Base-by-base conservation (phyloP, 805 yeast genomes). In the Vanderwaltozyma verrucispora region DNA sequence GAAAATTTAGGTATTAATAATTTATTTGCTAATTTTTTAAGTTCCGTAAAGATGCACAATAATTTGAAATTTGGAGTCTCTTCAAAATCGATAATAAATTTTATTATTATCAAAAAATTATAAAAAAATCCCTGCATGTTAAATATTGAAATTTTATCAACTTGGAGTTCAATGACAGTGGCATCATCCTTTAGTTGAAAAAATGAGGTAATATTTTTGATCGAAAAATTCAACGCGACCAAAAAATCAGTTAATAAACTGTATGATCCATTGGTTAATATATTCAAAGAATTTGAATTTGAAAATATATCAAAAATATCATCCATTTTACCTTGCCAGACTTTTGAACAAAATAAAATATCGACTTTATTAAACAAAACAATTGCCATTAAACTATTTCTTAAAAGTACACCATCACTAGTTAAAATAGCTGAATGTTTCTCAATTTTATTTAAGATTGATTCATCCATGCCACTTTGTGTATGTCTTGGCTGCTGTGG, bases 61-160 rank as follows among this genome's bases (percentile, higher is more conserved):
- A 58, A 35, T 34, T 58, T 58, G 32, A 58, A 58, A 38, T 58
- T 58, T 11, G 61, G 62, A 13, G 56, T 54, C n/a, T 39, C 37
- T 35, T 58, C 62, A 35, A 56, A 58, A 42, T 58, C 60, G 21
- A 51, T 35, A 3, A 58, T 42, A 32, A 56, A 58, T 39, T 58
- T 56, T 3, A 58, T 43, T 14, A 58, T 41, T 15, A 50, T 42
- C 12, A 58, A 35, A 30, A 56, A 58, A 38, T 55, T 53, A 34
- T 49, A 55, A 33, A 50, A 56, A 27, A 47, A 54, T 5, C 57
- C 56, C 40, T 58, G 59, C 13, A 56, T 33, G 32, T 52, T 53
- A 38, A 56, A 54, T 30, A 56, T 39, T 5, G 61, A 53, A 13
- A 55, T 36, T 13, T 41, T 47, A 14, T 39, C 37, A 9, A 37